Base-by-base conservation (phyloP, 1,284 basidiomycete genomes). In the Ceratobasidium sp. region DNA sequence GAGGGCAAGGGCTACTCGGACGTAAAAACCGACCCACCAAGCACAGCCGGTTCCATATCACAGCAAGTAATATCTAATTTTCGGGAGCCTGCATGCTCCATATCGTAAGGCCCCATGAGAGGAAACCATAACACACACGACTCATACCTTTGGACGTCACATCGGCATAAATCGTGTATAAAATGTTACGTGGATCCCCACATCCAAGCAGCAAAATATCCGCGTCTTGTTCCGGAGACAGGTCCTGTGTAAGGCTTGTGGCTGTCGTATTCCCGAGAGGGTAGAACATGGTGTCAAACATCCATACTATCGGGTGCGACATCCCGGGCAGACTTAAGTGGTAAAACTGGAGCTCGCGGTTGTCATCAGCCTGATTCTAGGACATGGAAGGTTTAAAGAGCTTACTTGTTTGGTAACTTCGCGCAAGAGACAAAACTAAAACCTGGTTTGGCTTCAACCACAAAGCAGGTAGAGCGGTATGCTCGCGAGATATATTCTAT, bases 21-120 rank as follows among this genome's bases (percentile, higher is more conserved):
- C 66, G 41, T n/a, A n/a, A 54, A 53, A 75, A 34, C 13, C 39
- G 31, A 29, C 27, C 74, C 79, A 88, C 89, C 88, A 19, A 90
- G 79, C 0, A 89, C 81, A 0, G 84, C 89, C 1, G 88, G 84
- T 49, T 90, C 88, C 16, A 83, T 77, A 79, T 90, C 89, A 74
- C 86, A 87, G 74, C 88, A 90, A 0, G 89, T 90, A 74, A 90
- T 83, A 76, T 90, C 88, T 14, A 89, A 77, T 13, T 76, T 80
- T 22, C 86, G 83, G 7, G 78, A 69, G 29, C 75, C 84, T 85
- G 29, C 27, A 29, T 68, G 85, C 81, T 37, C 34, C 34, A 37
- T 6, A 37, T 9, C 34, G 6, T 37, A 37, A 37, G 34, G 6
- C 34, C 5, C 9, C 9, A 9, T 37, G 34, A 37, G 9, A 5